These are phyloP conservation scores for Taphrina populina DNA, from an alignment of 1,139 yeast genomes.

Conservation along the genomic window DNA sequence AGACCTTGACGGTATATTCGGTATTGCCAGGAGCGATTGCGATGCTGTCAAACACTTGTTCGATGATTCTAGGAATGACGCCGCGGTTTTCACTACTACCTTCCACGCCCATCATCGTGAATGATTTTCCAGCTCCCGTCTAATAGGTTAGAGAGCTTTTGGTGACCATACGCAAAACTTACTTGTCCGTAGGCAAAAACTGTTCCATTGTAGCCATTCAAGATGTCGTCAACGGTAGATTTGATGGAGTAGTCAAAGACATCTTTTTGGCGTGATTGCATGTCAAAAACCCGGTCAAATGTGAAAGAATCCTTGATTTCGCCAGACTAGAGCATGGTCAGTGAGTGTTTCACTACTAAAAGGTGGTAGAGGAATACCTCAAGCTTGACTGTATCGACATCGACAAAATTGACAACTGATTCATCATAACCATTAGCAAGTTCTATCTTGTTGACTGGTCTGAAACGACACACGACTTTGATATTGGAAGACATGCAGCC, in stretches of 20 bases:
- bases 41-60: conserved; percentile 61
- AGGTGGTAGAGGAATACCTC: conserved; percentile 28
- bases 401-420: conserved; percentile 43
- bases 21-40: conserved; percentile 54
- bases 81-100: conserved; percentile 54
- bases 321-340: conserved; percentile 38
- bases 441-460: conserved; percentile 53
- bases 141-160: background rate
- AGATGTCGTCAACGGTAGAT: conserved; percentile 57
- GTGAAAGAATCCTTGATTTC: conserved; percentile 52
- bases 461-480: conserved; percentile 58
- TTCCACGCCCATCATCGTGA: conserved; percentile 73
- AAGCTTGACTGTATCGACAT: conserved; percentile 42
- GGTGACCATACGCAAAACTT: background rate
- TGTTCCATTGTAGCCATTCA: conserved; percentile 81
- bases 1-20: conserved; percentile 68
- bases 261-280: conserved; percentile 55
- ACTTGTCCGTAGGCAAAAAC: conserved; percentile 79
- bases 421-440: conserved; percentile 38
- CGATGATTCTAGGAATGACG: conserved; percentile 70
- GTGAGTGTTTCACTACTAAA: conserved; percentile 7
- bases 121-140: conserved; percentile 83
- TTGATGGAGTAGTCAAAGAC: conserved; percentile 61
- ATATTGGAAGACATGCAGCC: conserved; percentile 23
- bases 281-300: conserved; percentile 66